Evolutionary conservation across 768 basidiomycete species (phyloP).

Genomic region (Termitomyces titanicus): DNA sequence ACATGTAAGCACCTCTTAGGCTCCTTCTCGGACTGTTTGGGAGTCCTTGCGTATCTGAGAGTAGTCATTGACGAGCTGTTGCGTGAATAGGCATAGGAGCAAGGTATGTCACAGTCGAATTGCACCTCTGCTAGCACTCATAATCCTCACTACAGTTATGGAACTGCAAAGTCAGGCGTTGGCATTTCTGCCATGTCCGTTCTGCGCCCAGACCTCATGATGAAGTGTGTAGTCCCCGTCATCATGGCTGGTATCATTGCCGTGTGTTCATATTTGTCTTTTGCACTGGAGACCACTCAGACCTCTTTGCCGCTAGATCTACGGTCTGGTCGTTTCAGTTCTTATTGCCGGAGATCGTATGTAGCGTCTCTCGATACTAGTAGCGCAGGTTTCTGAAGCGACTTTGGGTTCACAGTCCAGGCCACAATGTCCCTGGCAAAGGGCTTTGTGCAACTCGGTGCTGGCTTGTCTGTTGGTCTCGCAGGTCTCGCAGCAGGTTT

Average conservation of each 20-base stretch:
- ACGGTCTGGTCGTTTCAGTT: slow-evolving; percentile 98
- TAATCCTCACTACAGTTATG: slow-evolving; percentile 61
- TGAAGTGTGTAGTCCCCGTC: slow-evolving; percentile 96
- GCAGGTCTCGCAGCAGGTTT: slow-evolving; percentile 97
- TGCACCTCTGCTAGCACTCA: slow-evolving; percentile 15
- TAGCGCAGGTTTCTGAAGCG: not conserved
- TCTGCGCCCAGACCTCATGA: slow-evolving; percentile 94
- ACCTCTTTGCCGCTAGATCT: slow-evolving; percentile 54
- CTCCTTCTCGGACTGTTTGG: not conserved
- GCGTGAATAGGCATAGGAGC: slow-evolving; percentile 69
- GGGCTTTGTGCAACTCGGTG: slow-evolving; percentile 92
- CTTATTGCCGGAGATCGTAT: slow-evolving; percentile 84
- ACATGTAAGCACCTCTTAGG: slow-evolving; percentile 65
- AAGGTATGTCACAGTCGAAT: slow-evolving; percentile 47
- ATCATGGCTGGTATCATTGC: slow-evolving; percentile 99
- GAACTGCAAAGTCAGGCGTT: slow-evolving; percentile 98
- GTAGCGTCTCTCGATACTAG: slow-evolving; percentile 28
- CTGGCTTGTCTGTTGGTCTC: slow-evolving; percentile 87
- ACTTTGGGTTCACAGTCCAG: slow-evolving; percentile 41
- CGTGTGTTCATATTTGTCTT: slow-evolving; percentile 48
- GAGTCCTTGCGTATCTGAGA: not conserved
- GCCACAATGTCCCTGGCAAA: slow-evolving; percentile 86
- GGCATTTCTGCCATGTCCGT: slow-evolving; percentile 98
- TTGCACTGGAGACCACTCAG: not conserved
- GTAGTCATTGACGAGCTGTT: slow-evolving; percentile 8